Evolutionary conservation across 2,329 filamentous ascomycete species (phyloP).

Genomic region (Decorospora gaudefroyi): DNA sequence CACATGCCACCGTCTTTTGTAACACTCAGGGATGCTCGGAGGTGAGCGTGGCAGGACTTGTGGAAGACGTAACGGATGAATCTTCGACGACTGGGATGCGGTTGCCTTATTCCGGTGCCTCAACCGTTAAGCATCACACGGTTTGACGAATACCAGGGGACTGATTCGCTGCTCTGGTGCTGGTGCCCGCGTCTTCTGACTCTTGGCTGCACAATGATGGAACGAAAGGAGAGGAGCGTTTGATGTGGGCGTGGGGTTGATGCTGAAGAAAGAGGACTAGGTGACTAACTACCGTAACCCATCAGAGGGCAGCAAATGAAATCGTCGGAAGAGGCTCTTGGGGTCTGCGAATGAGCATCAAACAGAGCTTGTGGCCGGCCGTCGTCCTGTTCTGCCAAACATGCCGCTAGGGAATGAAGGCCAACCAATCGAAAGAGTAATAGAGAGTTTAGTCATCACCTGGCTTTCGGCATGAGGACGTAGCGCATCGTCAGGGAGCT

Average conservation of each 20-base stretch:
- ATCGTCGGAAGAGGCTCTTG: conserved; percentile 3
- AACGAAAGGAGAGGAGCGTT: conserved; percentile 4
- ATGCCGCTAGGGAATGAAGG: conserved; percentile 12
- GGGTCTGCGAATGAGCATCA: conserved; percentile 7
- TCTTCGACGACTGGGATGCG: conserved; percentile 13
- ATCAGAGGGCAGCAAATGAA: conserved; percentile 9
- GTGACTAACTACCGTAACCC: conserved; percentile 11
- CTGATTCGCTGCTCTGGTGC: conserved; percentile 28
- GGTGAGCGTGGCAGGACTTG: conserved; percentile 8
- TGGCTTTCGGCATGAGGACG: conserved; percentile 1
- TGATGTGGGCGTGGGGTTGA: conserved; percentile 7
- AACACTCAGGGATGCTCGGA: conserved; percentile 22
- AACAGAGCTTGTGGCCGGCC: conserved; percentile 12
- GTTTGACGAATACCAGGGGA: conserved; percentile 9
- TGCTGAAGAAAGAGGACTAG: conserved; percentile 8
- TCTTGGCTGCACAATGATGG: conserved; percentile 21
- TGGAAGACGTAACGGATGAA: conserved; percentile 8
- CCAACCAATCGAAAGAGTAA: conserved; percentile 23
- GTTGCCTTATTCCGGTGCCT: conserved; percentile 41
- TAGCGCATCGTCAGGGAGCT: conserved; percentile 1
- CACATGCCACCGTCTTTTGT: conserved; percentile 32
- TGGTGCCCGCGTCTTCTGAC: conserved; percentile 15
- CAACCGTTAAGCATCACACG: conserved; percentile 19
- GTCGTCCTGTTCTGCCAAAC: conserved; percentile 18
- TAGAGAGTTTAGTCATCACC: conserved; percentile 4